phyloP scores from a whole-genome alignment of 805 yeast species.

The Candida boidinii region DNA sequence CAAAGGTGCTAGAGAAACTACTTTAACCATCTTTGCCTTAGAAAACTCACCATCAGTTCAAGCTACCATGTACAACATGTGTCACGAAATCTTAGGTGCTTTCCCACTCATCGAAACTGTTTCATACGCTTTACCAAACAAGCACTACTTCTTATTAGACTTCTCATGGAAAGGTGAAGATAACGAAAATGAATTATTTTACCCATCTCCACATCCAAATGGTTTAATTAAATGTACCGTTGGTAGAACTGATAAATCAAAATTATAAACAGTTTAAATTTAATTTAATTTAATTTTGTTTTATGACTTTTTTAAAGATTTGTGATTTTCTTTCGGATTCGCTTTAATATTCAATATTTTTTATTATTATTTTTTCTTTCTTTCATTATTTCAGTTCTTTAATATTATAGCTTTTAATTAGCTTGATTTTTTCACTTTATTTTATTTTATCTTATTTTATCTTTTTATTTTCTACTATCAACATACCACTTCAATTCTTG shows the following conservation, averaged over 20 bases:
- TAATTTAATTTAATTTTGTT: too few species aligned
- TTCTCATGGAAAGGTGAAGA: constrained; percentile 77
- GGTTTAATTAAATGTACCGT: constrained; percentile 87
- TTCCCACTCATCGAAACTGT: constrained; percentile 57
- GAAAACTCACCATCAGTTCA: constrained; percentile 93
- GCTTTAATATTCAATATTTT: too few species aligned
- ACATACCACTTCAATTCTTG: too few species aligned
- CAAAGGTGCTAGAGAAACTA: constrained; percentile 53
- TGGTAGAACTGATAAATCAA: constrained; percentile 55
- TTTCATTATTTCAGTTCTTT: too few species aligned
- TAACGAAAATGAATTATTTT: constrained; percentile 76
- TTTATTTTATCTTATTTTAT: too few species aligned
- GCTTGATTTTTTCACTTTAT: too few species aligned
- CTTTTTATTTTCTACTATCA: too few species aligned
- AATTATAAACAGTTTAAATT: constrained; percentile 39
- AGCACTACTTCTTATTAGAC: constrained; percentile 80
- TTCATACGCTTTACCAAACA: constrained; percentile 77
- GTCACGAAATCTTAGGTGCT: constrained; percentile 53
- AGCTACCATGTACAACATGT: constrained; percentile 95
- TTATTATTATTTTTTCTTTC: too few species aligned
- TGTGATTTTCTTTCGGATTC: too few species aligned
- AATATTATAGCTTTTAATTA: too few species aligned
- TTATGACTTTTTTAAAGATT: too few species aligned
- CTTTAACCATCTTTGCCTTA: constrained; percentile 69
- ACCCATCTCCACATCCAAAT: constrained; percentile 89